These are phyloP conservation scores for Mycogone perniciosa DNA, from an alignment of 2,329 filamentous ascomycete genomes.

Conservation along the genomic window DNA sequence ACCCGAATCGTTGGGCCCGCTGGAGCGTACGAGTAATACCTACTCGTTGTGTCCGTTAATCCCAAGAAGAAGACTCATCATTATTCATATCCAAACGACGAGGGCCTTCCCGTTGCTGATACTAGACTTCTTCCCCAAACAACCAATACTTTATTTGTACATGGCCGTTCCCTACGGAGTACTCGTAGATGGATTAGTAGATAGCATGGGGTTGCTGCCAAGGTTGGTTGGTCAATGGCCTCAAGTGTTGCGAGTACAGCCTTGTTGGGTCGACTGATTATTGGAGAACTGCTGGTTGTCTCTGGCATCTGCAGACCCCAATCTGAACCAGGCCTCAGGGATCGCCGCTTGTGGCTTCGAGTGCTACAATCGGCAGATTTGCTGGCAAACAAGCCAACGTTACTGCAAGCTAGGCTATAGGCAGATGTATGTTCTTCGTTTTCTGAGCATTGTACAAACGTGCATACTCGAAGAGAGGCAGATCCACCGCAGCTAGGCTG, in stretches of 20 bases:
- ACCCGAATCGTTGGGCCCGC: constrained; percentile 25
- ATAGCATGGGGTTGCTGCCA: too few species aligned
- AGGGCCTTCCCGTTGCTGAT: too few species aligned
- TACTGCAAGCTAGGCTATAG: constrained; percentile 1
- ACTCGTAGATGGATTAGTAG: too few species aligned
- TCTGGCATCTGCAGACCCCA: constrained; percentile 2
- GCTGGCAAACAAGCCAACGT: background rate
- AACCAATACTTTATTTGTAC: background rate
- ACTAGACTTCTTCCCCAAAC: too few species aligned
- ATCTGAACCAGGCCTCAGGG: constrained; percentile 4
- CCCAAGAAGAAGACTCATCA: background rate
- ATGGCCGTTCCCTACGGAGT: too few species aligned
- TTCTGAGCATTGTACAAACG: too few species aligned
- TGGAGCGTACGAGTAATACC: constrained; percentile 3
- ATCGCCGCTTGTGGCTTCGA: constrained; percentile 8
- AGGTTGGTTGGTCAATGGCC: too few species aligned
- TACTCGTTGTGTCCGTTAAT: too few species aligned
- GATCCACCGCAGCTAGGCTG: too few species aligned
- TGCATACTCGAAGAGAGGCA: too few species aligned
- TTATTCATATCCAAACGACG: background rate
- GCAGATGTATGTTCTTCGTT: background rate
- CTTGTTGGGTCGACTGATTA: background rate
- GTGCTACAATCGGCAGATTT: background rate
- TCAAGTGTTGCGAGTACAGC: background rate
- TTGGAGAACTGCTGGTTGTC: background rate